Base-by-base conservation (phyloP, 2,329 filamentous ascomycete genomes). In the Pleomassaria siparia region DNA sequence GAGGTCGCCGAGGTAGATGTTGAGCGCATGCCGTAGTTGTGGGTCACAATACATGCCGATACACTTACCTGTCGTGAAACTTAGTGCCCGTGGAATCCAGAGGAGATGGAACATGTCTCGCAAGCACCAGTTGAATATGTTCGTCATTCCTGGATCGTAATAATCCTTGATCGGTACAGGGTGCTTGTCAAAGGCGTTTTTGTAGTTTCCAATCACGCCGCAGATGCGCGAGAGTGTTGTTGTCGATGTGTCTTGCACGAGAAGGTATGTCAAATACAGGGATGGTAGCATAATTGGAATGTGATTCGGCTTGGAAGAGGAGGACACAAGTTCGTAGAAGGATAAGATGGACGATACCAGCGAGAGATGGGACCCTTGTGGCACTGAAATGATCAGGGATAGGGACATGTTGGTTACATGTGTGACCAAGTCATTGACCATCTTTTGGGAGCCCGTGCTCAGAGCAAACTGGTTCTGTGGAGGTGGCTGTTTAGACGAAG, bases 61-160 rank as follows among this genome's bases (percentile, higher is more conserved):
- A 2, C 80, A 76, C 58, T 84, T 83, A 54, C 92, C 88, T 1
- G 75, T 74, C 11, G 74, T 73, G 4, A 26, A 10, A 48, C 82
- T 82, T 49, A 95, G 86, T 1, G 86, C 89, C 11, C 85, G 82
- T 18, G 82, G 81, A 8, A 89, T 82, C 89, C 89, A 95, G 39
- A 94, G 69, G 42, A 88, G 83, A 64, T 95, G 95, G 74, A 89
- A 91, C 25, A 91, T 80, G 64, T 95, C 90, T 83, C 94, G 91
- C 25, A 95, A 79, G 65, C 87, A 91, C 18, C 86, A 86, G 66
- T 95, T 95, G 73, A 94, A 91, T 20, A 80, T 73, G 54, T 83
- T 81, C 32, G 68, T 69, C 37, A 51, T 53, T 61, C 59, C 39
- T 55, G 47, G 30, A 42, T 64, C 40, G 55, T 68, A 56, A 56